phyloP scores from a whole-genome alignment of 768 basidiomycete genomes.

The Cyclocybe cylindracea region DNA sequence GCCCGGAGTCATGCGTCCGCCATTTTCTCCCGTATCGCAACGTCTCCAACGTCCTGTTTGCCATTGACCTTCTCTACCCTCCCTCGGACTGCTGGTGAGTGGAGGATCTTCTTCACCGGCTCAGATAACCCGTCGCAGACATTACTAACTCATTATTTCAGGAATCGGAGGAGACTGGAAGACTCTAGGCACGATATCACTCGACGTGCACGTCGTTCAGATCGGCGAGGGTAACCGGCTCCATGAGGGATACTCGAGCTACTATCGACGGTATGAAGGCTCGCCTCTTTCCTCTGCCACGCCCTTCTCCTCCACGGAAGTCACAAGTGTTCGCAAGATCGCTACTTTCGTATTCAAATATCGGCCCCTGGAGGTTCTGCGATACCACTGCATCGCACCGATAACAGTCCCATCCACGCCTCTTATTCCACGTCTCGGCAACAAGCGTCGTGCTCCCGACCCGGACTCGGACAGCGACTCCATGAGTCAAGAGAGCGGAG shows the following conservation, averaged over 20 bases:
- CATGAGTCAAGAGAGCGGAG: slow-evolving; percentile 1
- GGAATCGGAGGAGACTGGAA: slow-evolving; percentile 25
- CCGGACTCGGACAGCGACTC: slow-evolving; percentile 19
- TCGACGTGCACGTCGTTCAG: slow-evolving; percentile 30
- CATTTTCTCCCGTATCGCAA: slow-evolving; percentile 32
- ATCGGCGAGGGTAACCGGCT: slow-evolving; percentile 29
- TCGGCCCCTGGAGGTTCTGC: slow-evolving; percentile 26
- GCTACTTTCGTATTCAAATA: slow-evolving; percentile 33
- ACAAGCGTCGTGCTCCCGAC: slow-evolving; percentile 23
- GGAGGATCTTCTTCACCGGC: not conserved
- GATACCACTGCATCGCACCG: slow-evolving; percentile 22
- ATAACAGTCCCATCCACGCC: slow-evolving; percentile 4
- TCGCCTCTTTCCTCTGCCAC: slow-evolving; percentile 28
- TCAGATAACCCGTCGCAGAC: not conserved
- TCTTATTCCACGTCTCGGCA: slow-evolving; percentile 15
- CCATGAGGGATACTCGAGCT: slow-evolving; percentile 29
- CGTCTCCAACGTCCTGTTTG: slow-evolving; percentile 28
- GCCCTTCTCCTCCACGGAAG: slow-evolving; percentile 31
- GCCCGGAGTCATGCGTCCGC: slow-evolving; percentile 29
- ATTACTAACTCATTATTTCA: slow-evolving; percentile 7
- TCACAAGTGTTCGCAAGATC: slow-evolving; percentile 30
- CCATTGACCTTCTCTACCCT: slow-evolving; percentile 25
- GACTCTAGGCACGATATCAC: slow-evolving; percentile 27
- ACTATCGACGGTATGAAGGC: slow-evolving; percentile 25
- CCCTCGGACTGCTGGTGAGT: slow-evolving; percentile 21